Evolutionary conservation across 495 filamentous ascomycete species (phyloP).

Genomic region (Lepraria neglecta): DNA sequence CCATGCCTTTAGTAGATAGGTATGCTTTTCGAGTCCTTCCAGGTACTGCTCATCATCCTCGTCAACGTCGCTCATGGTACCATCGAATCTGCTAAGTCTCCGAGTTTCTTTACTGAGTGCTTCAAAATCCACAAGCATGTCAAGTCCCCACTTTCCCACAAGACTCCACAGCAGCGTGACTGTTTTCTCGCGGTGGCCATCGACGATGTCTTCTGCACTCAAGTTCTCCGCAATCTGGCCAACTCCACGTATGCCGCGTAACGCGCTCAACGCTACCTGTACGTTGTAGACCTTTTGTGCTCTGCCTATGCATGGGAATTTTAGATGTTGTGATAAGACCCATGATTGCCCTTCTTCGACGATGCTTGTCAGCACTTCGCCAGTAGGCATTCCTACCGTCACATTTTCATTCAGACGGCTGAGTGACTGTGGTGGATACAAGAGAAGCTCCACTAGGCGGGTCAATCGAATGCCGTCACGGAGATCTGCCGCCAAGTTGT

Average conservation of each 20-base stretch:
- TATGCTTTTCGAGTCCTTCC: constrained; percentile 27
- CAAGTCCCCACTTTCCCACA: constrained; percentile 52
- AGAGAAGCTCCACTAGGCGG: constrained; percentile 54
- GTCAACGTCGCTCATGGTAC: constrained; percentile 14
- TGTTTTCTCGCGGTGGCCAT: constrained; percentile 63
- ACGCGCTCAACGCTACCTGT: constrained; percentile 50
- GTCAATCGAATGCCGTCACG: constrained; percentile 58
- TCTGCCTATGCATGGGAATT: constrained; percentile 52
- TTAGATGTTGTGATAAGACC: constrained; percentile 53
- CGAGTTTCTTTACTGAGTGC: constrained; percentile 48
- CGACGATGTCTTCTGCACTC: constrained; percentile 55
- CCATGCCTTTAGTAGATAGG: constrained; percentile 49
- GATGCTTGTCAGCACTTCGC: constrained; percentile 6
- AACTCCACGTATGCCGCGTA: constrained; percentile 39
- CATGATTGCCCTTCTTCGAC: constrained; percentile 32
- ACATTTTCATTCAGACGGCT: constrained; percentile 25
- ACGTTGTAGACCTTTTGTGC: constrained; percentile 58
- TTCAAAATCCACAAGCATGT: constrained; percentile 48
- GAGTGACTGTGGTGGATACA: constrained; percentile 38
- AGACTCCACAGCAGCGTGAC: constrained; percentile 57
- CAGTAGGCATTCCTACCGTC: constrained; percentile 31
- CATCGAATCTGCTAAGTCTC: constrained; percentile 34
- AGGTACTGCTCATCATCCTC: neutral
- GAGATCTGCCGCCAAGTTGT: constrained; percentile 59
- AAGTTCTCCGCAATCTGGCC: constrained; percentile 36